Evolutionary conservation across 1,139 yeast genomes (phyloP).

Genomic region (Lodderomyces orthopsilosis): DNA sequence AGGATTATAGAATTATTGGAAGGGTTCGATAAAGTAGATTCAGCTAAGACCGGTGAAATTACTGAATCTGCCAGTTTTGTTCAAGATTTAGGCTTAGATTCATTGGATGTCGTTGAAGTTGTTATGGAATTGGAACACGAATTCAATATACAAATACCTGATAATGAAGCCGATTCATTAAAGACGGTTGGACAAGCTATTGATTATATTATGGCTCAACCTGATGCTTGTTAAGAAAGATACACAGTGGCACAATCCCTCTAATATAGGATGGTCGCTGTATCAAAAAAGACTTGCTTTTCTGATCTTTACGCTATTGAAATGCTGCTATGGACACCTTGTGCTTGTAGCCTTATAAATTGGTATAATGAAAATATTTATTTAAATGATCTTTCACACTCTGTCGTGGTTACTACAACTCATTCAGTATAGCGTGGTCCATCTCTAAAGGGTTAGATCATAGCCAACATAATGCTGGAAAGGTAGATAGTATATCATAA

Average conservation of each 20-base stretch:
- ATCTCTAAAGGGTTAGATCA: too few species aligned
- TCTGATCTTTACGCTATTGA: too few species aligned
- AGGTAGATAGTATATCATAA: too few species aligned
- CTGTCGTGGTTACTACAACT: background rate
- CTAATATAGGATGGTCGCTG: background rate
- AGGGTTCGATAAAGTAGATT: constrained; percentile 69
- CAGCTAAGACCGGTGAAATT: constrained; percentile 39
- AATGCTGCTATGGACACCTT: background rate
- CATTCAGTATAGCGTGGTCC: background rate
- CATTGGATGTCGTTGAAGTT: constrained; percentile 85
- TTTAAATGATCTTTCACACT: background rate
- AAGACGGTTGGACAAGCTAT: constrained; percentile 83
- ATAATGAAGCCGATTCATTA: constrained; percentile 78
- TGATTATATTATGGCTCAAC: constrained; percentile 69
- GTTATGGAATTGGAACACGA: constrained; percentile 88
- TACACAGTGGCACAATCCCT: background rate
- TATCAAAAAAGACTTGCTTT: too few species aligned
- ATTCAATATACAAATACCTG: constrained; percentile 77
- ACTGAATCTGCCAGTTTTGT: constrained; percentile 60
- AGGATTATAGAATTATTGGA: constrained; percentile 77
- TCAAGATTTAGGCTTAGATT: constrained; percentile 80
- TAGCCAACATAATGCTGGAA: too few species aligned
- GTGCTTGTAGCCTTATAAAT: background rate
- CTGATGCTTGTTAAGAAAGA: constrained; percentile 57
- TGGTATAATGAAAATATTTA: background rate